phyloP scores from a whole-genome alignment of 2,329 filamentous ascomycete species.

The Dendrostoma leiphaemia region DNA sequence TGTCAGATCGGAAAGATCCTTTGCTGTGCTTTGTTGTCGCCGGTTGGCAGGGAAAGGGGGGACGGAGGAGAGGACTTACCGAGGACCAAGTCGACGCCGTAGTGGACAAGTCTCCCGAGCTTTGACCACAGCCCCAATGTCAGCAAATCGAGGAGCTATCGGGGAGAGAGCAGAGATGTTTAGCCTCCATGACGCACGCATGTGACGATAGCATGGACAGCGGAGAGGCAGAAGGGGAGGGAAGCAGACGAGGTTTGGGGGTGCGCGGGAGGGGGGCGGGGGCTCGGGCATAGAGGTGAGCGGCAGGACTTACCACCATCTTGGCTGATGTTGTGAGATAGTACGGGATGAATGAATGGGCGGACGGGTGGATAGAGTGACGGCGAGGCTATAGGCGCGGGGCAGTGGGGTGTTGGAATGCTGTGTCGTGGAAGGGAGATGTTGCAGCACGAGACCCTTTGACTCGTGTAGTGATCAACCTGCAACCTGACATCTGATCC shows the following conservation, averaged over 20 bases:
- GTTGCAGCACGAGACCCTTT: slow-evolving; percentile 10
- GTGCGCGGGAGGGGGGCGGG: not conserved
- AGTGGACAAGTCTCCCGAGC: slow-evolving; percentile 91
- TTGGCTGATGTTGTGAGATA: slow-evolving; percentile 17
- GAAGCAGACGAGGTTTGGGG: not conserved
- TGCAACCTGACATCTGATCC: too few relatives aligned
- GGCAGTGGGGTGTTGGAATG: too few relatives aligned
- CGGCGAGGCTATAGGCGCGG: too few relatives aligned
- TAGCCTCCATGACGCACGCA: slow-evolving; percentile 33
- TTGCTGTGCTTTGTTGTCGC: not conserved
- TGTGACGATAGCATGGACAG: slow-evolving; percentile 17
- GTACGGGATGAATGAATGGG: not conserved
- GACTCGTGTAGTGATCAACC: not conserved
- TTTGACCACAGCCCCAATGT: slow-evolving; percentile 69
- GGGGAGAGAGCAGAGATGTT: slow-evolving; percentile 34
- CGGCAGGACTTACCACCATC: slow-evolving; percentile 28
- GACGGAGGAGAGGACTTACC: slow-evolving; percentile 53
- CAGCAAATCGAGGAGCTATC: slow-evolving; percentile 64
- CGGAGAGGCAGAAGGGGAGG: slow-evolving; percentile 14
- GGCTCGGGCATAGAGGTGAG: too few relatives aligned
- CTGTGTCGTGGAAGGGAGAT: not conserved
- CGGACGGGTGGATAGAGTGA: not conserved
- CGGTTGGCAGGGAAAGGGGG: not conserved
- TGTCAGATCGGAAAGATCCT: not conserved
- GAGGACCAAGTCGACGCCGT: slow-evolving; percentile 93